Evolutionary conservation across 176 grass and related monocot genomes (phyloP).

Genomic region (bread wheat (Triticum aestivum)): DNA sequence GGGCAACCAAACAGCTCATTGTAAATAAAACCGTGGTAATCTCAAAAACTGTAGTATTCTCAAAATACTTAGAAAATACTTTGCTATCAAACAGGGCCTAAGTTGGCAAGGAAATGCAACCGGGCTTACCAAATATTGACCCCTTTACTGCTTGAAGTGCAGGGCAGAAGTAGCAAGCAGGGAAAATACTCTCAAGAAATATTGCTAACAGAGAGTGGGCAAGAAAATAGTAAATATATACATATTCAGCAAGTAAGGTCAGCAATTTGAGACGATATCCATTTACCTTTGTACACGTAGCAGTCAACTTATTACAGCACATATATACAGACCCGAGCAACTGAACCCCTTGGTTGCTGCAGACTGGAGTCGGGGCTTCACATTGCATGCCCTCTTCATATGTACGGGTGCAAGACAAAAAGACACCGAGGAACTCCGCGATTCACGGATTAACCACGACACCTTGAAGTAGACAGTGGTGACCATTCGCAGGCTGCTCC

Average conservation of each 20-base stretch:
- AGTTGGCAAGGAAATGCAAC: neutral
- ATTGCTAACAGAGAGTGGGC: neutral
- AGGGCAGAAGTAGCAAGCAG: neutral
- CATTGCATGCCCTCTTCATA: constrained; percentile 36
- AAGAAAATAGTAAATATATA: constrained; percentile 1
- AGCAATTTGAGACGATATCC: constrained; percentile 12
- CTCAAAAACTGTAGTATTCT: too few species aligned
- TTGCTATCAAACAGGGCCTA: too few species aligned
- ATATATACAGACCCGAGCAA: constrained; percentile 61
- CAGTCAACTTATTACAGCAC: constrained; percentile 52
- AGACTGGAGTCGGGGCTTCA: constrained; percentile 33
- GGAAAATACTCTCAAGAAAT: neutral
- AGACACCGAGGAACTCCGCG: neutral
- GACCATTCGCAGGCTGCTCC: constrained; percentile 40
- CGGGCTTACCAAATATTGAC: neutral
- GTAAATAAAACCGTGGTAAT: too few species aligned
- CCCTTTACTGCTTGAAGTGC: too few species aligned
- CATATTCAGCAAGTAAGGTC: constrained; percentile 13
- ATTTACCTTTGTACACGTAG: constrained; percentile 39
- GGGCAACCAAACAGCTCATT: too few species aligned
- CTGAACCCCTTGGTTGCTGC: constrained; percentile 51
- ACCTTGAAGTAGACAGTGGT: constrained; percentile 54
- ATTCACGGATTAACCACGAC: constrained; percentile 61
- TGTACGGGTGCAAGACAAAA: constrained; percentile 32
- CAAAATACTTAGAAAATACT: too few species aligned